phyloP scores from a whole-genome alignment of 345 rosid genomes.

The Dovyalis caffra region DNA sequence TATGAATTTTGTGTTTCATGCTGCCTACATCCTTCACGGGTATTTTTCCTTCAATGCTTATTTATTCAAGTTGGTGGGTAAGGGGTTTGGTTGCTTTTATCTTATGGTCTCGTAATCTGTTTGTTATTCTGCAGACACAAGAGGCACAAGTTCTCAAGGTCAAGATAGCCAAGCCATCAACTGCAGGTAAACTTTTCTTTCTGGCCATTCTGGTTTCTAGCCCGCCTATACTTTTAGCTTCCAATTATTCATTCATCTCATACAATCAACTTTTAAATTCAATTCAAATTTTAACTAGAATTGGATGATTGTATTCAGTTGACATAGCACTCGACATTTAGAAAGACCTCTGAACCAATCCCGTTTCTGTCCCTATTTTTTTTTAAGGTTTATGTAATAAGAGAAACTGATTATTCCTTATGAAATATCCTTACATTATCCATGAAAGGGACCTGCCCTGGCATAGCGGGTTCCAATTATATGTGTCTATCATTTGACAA shows the following conservation, averaged over 20 bases:
- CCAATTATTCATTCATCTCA: background rate
- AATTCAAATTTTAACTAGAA: background rate
- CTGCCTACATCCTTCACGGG: slow-evolving; percentile 73
- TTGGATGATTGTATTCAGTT: background rate
- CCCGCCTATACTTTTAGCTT: no score
- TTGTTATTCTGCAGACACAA: slow-evolving; percentile 49
- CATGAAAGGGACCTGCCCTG: no score
- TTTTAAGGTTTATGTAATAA: background rate
- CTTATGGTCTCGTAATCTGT: slow-evolving; percentile 15
- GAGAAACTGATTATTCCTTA: background rate
- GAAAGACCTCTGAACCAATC: background rate
- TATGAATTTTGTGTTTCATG: slow-evolving; percentile 94
- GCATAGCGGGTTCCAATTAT: no score
- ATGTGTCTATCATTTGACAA: no score
- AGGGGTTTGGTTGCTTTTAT: slow-evolving; percentile 7
- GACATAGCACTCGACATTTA: background rate
- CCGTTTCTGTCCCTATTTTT: no score
- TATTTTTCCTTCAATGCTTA: slow-evolving; percentile 27
- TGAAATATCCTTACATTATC: no score
- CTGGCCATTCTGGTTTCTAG: no score
- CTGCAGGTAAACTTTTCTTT: slow-evolving; percentile 58
- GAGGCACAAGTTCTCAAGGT: slow-evolving; percentile 53
- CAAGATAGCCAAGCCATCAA: slow-evolving; percentile 76
- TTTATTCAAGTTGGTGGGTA: slow-evolving; percentile 7
- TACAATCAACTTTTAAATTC: background rate